phyloP scores from a whole-genome alignment of 345 rosid genomes.

The Ailanthus altissimus region DNA sequence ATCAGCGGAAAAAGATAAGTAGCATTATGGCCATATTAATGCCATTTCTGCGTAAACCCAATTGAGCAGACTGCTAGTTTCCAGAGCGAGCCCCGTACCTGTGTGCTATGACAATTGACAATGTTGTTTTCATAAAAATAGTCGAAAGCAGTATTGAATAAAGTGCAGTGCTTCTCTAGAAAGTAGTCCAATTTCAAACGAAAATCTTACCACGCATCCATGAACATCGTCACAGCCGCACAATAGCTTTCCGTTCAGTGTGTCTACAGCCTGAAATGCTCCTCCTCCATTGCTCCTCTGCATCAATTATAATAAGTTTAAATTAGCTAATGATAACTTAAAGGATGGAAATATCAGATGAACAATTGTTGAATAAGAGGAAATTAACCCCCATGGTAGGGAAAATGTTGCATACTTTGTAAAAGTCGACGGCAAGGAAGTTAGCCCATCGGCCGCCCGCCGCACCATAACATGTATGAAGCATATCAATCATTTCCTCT shows the following conservation, averaged over 20 bases:
- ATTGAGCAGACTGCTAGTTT: not conserved
- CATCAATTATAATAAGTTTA: not conserved
- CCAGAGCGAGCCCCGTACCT: not conserved
- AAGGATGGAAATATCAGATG: not conserved
- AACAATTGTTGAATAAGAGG: not conserved
- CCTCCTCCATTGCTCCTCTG: slow-evolving; percentile 66
- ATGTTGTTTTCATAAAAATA: too few relatives aligned
- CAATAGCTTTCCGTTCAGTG: slow-evolving; percentile 51
- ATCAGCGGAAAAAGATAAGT: too few relatives aligned
- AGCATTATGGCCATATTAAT: too few relatives aligned
- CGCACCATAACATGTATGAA: slow-evolving; percentile 43
- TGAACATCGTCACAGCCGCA: slow-evolving; percentile 53
- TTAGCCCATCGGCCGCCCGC: slow-evolving; percentile 61
- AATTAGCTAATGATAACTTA: not conserved
- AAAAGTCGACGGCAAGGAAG: slow-evolving; percentile 54
- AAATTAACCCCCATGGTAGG: not conserved
- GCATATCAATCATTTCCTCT: slow-evolving; percentile 27
- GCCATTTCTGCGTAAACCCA: not conserved
- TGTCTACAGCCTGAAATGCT: slow-evolving; percentile 59
- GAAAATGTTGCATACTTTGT: slow-evolving; percentile 38
- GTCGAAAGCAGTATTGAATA: not conserved
- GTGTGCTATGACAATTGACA: not conserved
- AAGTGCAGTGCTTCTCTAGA: not conserved
- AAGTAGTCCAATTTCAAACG: not conserved
- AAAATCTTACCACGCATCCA: slow-evolving; percentile 33